Evolutionary conservation across 2,329 filamentous ascomycete species (phyloP).

Genomic region (Herpomyces periplanetae): DNA sequence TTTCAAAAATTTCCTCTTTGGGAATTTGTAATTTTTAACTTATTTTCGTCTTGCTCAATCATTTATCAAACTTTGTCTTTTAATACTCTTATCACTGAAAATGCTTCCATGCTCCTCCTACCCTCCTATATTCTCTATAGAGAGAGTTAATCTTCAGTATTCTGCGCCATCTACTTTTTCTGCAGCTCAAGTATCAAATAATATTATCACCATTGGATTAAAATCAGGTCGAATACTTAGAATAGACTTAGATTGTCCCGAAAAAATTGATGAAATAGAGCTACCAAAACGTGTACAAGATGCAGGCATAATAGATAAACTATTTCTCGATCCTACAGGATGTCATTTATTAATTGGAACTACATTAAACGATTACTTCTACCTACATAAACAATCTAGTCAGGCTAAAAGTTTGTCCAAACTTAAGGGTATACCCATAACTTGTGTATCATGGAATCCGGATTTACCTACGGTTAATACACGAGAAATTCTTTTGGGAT

Average conservation of each 20-base stretch:
- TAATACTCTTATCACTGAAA: no score
- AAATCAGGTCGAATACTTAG: slow-evolving; percentile 67
- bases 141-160: slow-evolving; percentile 71
- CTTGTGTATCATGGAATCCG: slow-evolving; percentile 77
- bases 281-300: slow-evolving; percentile 72
- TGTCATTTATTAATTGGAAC: slow-evolving; percentile 78
- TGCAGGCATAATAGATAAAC: slow-evolving; percentile 57
- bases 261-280: slow-evolving; percentile 79
- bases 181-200: slow-evolving; percentile 81
- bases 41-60: no score
- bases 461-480: slow-evolving; percentile 71
- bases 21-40: no score
- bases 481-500: slow-evolving; percentile 60
- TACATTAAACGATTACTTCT: slow-evolving; percentile 74
- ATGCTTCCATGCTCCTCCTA: no score
- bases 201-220: slow-evolving; percentile 65
- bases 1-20: no score
- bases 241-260: slow-evolving; percentile 68
- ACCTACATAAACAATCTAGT: slow-evolving; percentile 74
- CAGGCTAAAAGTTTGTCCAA: slow-evolving; percentile 44
- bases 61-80: no score
- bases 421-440: slow-evolving; percentile 49
- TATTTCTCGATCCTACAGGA: slow-evolving; percentile 89
- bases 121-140: slow-evolving; percentile 88
- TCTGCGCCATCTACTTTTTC: slow-evolving; percentile 80